phyloP scores from a whole-genome alignment of 2,329 filamentous ascomycete genomes.

The Aureobasidium pullulans region DNA sequence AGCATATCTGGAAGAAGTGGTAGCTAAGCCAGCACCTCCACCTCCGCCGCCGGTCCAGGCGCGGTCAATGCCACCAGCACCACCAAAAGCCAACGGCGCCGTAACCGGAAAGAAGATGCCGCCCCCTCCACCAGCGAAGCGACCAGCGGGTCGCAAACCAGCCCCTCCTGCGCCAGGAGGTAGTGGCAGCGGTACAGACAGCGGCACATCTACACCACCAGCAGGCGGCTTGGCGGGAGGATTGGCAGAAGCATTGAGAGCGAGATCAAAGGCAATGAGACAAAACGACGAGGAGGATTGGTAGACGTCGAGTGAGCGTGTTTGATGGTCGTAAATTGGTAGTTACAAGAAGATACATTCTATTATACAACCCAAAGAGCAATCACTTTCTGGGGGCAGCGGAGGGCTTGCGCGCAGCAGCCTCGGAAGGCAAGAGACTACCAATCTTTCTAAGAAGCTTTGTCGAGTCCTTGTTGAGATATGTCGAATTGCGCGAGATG shows the following conservation, averaged over 20 bases:
- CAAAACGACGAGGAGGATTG: slow-evolving; percentile 32
- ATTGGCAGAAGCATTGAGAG: slow-evolving; percentile 42
- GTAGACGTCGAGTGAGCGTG: slow-evolving; percentile 3
- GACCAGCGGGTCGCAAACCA: slow-evolving; percentile 68
- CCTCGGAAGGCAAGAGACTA: slow-evolving; percentile 13
- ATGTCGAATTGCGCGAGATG: slow-evolving; percentile 21
- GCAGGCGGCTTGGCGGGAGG: slow-evolving; percentile 41
- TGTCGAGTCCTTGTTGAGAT: slow-evolving; percentile 22
- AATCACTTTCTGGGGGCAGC: slow-evolving; percentile 2
- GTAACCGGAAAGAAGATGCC: slow-evolving; percentile 59
- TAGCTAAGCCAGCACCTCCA: slow-evolving; percentile 50
- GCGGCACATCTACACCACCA: slow-evolving; percentile 29
- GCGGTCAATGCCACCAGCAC: slow-evolving; percentile 55
- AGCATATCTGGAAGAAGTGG: slow-evolving; percentile 84
- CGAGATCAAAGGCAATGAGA: slow-evolving; percentile 41
- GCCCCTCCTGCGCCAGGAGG: slow-evolving; percentile 54
- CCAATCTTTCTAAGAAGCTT: slow-evolving; percentile 27
- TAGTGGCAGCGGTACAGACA: slow-evolving; percentile 47
- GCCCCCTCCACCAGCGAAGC: slow-evolving; percentile 71
- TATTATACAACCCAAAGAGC: not conserved
- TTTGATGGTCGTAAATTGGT: slow-evolving; percentile 7
- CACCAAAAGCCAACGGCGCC: slow-evolving; percentile 34
- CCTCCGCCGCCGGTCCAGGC: slow-evolving; percentile 38
- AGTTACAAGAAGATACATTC: slow-evolving; percentile 7
- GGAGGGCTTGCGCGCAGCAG: slow-evolving; percentile 8